Percentiles rank a stretch among this genome's conserved stretches.
Conservation (phyloP, 805 yeast genomes). For the Jamesozyma hellenica region DNA sequence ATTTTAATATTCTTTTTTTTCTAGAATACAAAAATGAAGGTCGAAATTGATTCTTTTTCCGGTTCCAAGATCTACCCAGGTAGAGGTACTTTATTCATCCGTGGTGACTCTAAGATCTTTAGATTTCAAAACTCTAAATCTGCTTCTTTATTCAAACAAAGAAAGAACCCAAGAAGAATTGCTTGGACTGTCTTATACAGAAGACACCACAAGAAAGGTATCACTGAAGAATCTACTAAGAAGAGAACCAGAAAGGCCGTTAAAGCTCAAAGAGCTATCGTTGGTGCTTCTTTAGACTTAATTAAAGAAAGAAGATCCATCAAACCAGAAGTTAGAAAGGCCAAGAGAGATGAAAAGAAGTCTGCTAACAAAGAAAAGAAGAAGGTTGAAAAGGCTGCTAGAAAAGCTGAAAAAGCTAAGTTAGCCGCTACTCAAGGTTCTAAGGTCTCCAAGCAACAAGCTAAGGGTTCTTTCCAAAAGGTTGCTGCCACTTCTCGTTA, state of each 20-base stretch:
- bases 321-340: conserved; percentile 97
- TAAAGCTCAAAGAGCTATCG: conserved; percentile 98
- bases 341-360: conserved; percentile 87
- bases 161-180: conserved; percentile 99
- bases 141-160: conserved; percentile 96
- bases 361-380: conserved; percentile 76
- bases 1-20: not conserved
- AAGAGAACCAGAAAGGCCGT: conserved; percentile 95
- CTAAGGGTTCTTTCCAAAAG: conserved; percentile 97
- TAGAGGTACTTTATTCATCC: conserved; percentile 97
- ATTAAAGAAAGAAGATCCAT: conserved; percentile 94
- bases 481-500: conserved; percentile 96
- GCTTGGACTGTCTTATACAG: conserved; percentile 99
- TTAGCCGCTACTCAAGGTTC: conserved; percentile 65
- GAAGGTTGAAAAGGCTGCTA: conserved; percentile 87
- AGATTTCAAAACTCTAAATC: conserved; percentile 98
- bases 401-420: conserved; percentile 89
- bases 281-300: conserved; percentile 97
- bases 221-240: conserved; percentile 95
- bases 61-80: conserved; percentile 99
- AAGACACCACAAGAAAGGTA: conserved; percentile 99
- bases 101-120: conserved; percentile 99
- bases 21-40: conserved; percentile 57
- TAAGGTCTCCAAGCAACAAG: conserved; percentile 87
- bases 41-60: conserved; percentile 98